Base-by-base conservation (phyloP, 2,329 filamentous ascomycete genomes). In the Paraphaeosphaeria minitans region DNA sequence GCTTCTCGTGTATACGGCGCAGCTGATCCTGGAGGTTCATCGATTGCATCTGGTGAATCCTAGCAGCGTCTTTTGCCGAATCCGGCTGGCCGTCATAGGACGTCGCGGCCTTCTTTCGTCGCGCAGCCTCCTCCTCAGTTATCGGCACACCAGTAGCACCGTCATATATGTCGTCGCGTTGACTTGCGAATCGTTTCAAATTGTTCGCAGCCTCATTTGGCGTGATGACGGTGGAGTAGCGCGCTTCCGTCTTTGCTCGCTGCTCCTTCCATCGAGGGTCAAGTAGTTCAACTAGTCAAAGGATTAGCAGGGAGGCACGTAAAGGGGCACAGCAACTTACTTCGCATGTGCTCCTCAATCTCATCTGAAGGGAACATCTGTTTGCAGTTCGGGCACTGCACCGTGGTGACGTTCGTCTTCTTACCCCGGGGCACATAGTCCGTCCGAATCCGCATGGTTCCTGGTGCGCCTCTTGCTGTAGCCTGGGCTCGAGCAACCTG, bases 181-280 rank as follows among this genome's bases (percentile, higher is more conserved):
- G 91, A 66, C 91, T 93, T 24, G 93, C 93, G 53, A 98, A 83
- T n/a, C 94, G 89, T 82, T 98, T 98, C 63, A 98, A 85, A 74
- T 98, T 97, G 75, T 92, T 93, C 53, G 93, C 93, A 47, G 96
- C 92, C 67, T 98, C 94, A 35, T 85, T 87, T 3, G 92, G 94
- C 0, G 90, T 91, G 69, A 96, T 97, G 10, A 93, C 96, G 0
- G 91, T 93, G 1, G 91, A 87, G 64, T 90, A 92, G 62, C 94
- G 89, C 13, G 90, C 87, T 47, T 97, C 92, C 16, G 91, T 88
- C 75, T 96, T 96, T 58, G 91, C 90, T 67, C 93, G 92, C 75
- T 98, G 93, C 74, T 97, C 93, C 75, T 96, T 96, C 93, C 94
- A 98, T 59, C 90, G 87, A 0, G 94, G 94, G 74, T 98, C 94